Base-by-base conservation (phyloP, 1,284 basidiomycete genomes). In the Microbotryum lychnidis-dioicae region DNA sequence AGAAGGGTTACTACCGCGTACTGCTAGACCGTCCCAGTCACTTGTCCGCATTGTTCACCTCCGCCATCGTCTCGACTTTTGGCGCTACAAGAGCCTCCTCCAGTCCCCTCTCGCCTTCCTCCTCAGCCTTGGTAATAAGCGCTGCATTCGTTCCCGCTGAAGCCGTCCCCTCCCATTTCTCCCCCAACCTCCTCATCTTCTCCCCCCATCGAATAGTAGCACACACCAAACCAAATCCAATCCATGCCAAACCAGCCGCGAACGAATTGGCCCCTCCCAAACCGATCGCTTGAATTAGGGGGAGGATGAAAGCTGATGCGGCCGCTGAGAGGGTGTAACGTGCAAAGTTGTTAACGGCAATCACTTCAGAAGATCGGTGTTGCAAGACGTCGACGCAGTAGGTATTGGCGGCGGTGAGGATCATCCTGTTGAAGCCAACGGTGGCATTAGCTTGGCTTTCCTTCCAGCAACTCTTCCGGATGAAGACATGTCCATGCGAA, bases 371-470 rank as follows among this genome's bases (percentile, higher is more conserved):
- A 60, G 80, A 81, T 20, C 78, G 75, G 4, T 73, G 69, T 48
- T 81, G 82, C 70, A 83, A 70, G 16, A 81, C 73, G 65, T 86
- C 84, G 20, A 86, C 80, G 25, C 75, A 73, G 70, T 85, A 85
- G 9, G 84, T 79, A 49, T 81, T 79, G 1, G 78, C 69, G 0
- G 83, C 81, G 0, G 79, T 78, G 6, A 85, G 71, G 6, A 80
- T 75, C 52, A 82, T 54, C 74, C 37, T 42, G 37, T 75, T 75
- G 42, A 73, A 62, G 4, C 69, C 72, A 2, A 73, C 48, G 75
- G 79, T 61, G 78, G 78, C 80, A 77, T 75, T 57, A 60, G 72
- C 64, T n/a, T 73, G 54, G 53, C 71, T 63, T 25, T 70, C 67
- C 20, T 74, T 46, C 27, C 27, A 27, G 27, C 6, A 1, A 27